Percentiles rank a stretch among this genome's conserved stretches.
Evolutionary conservation across 345 rosid genomes (phyloP).

Genomic region (Atalantia buxifolia): DNA sequence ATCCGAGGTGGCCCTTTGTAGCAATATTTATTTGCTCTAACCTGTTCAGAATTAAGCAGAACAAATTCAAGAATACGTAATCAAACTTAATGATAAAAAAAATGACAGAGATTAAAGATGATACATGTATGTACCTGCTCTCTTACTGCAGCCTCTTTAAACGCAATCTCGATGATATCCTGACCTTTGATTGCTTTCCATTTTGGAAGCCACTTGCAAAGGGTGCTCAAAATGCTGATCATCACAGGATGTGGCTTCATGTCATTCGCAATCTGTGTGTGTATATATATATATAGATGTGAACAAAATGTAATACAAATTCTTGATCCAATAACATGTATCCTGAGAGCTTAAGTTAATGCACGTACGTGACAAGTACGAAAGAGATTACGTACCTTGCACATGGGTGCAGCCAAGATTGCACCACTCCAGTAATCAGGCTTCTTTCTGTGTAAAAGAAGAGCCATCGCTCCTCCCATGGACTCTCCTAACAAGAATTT

Average conservation of each 20-base stretch:
- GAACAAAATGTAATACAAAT: background rate
- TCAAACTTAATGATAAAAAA: background rate
- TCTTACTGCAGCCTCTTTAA: slow-evolving; percentile 60
- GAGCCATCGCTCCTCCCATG: slow-evolving; percentile 82
- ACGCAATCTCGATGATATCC: slow-evolving; percentile 61
- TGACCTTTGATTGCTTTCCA: slow-evolving; percentile 62
- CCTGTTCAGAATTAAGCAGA: slow-evolving; percentile 24
- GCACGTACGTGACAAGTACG: no score
- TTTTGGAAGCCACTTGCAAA: slow-evolving; percentile 50
- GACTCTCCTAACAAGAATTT: slow-evolving; percentile 79
- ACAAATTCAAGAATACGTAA: background rate
- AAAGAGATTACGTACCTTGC: slow-evolving; percentile 43
- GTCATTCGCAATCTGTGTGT: slow-evolving; percentile 61
- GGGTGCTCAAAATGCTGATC: slow-evolving; percentile 35
- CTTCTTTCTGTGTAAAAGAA: slow-evolving; percentile 56
- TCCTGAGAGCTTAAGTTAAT: background rate
- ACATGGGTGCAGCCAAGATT: slow-evolving; percentile 81
- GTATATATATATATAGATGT: no score
- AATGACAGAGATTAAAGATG: background rate
- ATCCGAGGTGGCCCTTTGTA: slow-evolving; percentile 77
- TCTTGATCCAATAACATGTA: background rate
- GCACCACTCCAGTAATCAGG: slow-evolving; percentile 83
- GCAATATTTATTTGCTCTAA: slow-evolving; percentile 67
- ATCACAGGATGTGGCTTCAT: slow-evolving; percentile 50
- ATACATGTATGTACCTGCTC: slow-evolving; percentile 35